Conservation (phyloP, 1,284 basidiomycete genomes). For the Wallemia mellicola region DNA sequence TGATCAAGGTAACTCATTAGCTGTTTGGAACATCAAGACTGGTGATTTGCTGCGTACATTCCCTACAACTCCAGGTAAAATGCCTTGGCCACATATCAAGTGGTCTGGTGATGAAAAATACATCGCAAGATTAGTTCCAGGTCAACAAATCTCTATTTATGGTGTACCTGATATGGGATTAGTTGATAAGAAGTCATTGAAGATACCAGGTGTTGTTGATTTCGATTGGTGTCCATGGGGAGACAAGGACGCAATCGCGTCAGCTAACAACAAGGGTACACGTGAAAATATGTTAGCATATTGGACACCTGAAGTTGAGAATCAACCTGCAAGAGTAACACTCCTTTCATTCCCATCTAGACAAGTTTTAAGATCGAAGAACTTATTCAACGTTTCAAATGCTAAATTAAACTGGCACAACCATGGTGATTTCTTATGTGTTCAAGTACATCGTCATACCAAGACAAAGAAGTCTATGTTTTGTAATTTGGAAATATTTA, state of each 20-base stretch:
- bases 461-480: slow-evolving; percentile 98
- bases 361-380: slow-evolving; percentile 66
- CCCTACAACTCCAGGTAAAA: slow-evolving; percentile 23
- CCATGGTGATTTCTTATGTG: slow-evolving; percentile 92
- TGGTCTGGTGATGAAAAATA: slow-evolving; percentile 96
- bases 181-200: slow-evolving; percentile 87
- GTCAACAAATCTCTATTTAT: slow-evolving; percentile 83
- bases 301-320: slow-evolving; percentile 85
- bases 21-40: slow-evolving; percentile 91
- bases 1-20: slow-evolving; percentile 90
- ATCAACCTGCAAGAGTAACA: slow-evolving; percentile 90
- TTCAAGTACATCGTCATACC: slow-evolving; percentile 96
- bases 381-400: slow-evolving; percentile 93
- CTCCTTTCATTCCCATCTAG: slow-evolving; percentile 69
- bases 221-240: slow-evolving; percentile 96
- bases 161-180: slow-evolving; percentile 82
- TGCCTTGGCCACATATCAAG: slow-evolving; percentile 79
- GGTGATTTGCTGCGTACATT: slow-evolving; percentile 81
- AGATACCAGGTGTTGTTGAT: slow-evolving; percentile 91
- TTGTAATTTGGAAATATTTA: slow-evolving; percentile 95
- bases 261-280: slow-evolving; percentile 23
- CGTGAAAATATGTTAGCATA: slow-evolving; percentile 82
- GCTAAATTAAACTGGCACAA: slow-evolving; percentile 98
- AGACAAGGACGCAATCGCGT: slow-evolving; percentile 56
- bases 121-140: slow-evolving; percentile 62